phyloP scores from a whole-genome alignment of 2,329 filamentous ascomycete species.

The Emericellopsis cladophorae region DNA sequence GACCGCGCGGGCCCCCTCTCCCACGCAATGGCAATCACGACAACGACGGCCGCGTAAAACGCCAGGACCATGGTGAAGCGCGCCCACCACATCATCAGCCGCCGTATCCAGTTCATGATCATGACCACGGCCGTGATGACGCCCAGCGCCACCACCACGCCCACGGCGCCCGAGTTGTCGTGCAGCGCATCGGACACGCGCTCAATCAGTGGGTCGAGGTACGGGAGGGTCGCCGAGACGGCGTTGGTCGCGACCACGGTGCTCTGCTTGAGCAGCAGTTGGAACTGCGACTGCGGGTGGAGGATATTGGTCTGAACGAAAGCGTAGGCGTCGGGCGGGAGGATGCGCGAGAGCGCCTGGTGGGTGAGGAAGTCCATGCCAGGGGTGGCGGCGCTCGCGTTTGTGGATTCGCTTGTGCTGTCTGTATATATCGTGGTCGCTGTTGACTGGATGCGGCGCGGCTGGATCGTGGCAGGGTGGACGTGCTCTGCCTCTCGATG shows the following conservation, averaged over 20 bases:
- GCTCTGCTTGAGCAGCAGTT: constrained; percentile 22
- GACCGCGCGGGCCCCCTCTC: constrained; percentile 55
- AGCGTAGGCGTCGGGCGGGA: constrained; percentile 30
- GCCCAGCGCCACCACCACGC: constrained; percentile 17
- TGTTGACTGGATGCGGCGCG: no score
- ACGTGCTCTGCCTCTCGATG: no score
- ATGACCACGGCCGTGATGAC: constrained; percentile 43
- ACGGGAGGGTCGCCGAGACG: constrained; percentile 21
- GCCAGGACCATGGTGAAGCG: constrained; percentile 48
- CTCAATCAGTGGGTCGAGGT: constrained; percentile 30
- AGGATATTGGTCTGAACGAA: constrained; percentile 34
- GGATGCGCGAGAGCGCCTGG: constrained; percentile 22
- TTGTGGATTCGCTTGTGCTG: no score
- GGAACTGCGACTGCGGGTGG: constrained; percentile 30
- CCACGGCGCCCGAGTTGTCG: constrained; percentile 19
- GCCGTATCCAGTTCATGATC: constrained; percentile 57
- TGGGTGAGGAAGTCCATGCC: constrained; percentile 17
- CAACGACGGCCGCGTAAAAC: constrained; percentile 50
- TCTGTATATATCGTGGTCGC: no score
- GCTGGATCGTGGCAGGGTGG: no score
- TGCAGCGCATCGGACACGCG: constrained; percentile 18
- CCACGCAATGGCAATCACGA: constrained; percentile 42
- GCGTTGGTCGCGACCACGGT: constrained; percentile 13
- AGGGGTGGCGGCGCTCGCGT: no score
- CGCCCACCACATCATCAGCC: constrained; percentile 67